Base-by-base conservation (phyloP, 495 filamentous ascomycete genomes). In the Aspergillus baeticus region DNA sequence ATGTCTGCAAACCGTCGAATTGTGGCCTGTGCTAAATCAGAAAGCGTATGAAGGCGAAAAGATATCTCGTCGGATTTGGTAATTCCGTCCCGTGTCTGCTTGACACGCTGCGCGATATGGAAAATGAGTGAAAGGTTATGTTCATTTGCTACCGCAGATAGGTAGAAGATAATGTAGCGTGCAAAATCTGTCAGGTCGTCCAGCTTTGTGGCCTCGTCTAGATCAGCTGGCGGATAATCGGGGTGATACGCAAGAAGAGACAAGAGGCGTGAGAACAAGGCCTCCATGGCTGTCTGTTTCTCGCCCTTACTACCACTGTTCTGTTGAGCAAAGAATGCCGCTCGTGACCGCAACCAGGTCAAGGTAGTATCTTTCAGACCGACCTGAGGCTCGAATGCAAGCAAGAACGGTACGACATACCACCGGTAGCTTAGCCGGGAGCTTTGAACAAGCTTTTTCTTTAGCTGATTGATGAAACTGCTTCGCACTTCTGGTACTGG, bases 181-280 rank as follows among this genome's bases (percentile, higher is more conserved):
- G 88, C 83, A 63, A 93, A 89, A 64, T 96, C 90, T 17, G 83
- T 73, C 42, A 97, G 70, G 47, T 93, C 89, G 6, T 81, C 84
- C 5, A 84, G 67, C 36, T 84, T 79, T 0, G 78, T 76, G 21
- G 81, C 77, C 23, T 73, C 69, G n/a, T 77, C 76, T 20, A 75
- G 17, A 21, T 72, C 65, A 14, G 71, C 63, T 8, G 73, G 66
- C 20, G 76, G 76, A 67, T 93, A 99, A 68, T 99, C 95, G 1
- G 92, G 94, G 70, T 99, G 94, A 66, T 98, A 94, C 13, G 93
- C 92, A 15, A 98, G 83, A 21, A 97, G 75, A 36, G 89, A 94
- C 37, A 98, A 71, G 13, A 98, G 79, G 18, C 94, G 87, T 14
- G 89, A 81, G 68, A 99, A 89, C n/a, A 88, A 77, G 14, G 85